These are phyloP conservation scores for Ceriops decandra DNA, from an alignment of 345 rosid species.

Conservation along the genomic window DNA sequence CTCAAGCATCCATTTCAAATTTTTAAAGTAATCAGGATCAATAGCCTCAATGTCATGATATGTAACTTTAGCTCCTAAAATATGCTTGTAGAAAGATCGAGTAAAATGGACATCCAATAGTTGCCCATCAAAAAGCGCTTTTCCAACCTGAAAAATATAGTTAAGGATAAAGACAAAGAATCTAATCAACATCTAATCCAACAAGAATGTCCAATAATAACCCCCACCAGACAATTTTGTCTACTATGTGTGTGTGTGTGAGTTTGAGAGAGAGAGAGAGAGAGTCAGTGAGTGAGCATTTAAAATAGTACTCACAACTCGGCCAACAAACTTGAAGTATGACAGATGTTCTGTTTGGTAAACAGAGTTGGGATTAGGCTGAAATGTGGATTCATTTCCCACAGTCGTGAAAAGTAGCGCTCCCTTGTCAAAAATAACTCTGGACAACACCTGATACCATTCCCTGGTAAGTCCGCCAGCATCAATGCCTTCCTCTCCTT, in stretches of 20 bases:
- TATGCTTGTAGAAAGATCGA: slow-evolving; percentile 96
- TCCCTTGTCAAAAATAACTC: slow-evolving; percentile 95
- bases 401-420: slow-evolving; percentile 94
- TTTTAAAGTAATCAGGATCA: slow-evolving; percentile 85
- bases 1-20: slow-evolving; percentile 98
- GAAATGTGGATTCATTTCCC: slow-evolving; percentile 96
- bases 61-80: slow-evolving; percentile 81
- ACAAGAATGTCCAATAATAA: not conserved
- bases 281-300: not conserved
- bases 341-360: slow-evolving; percentile 98
- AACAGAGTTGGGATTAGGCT: slow-evolving; percentile 96
- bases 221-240: too few species aligned
- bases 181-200: slow-evolving; percentile 1
- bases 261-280: too few species aligned
- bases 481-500: slow-evolving; percentile 98
- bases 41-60: slow-evolving; percentile 97
- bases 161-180: slow-evolving; percentile 9
- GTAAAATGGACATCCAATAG: slow-evolving; percentile 96
- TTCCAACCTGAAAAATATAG: slow-evolving; percentile 65
- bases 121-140: slow-evolving; percentile 94
- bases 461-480: slow-evolving; percentile 99
- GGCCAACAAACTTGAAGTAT: slow-evolving; percentile 94
- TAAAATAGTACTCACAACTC: slow-evolving; percentile 66
- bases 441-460: slow-evolving; percentile 95
- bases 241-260: too few species aligned